A percentile compares a stretch with the other conserved stretches of the same genome.
Evolutionary conservation across 192 early-diverging fungal genomes (phyloP).

Genomic region (Coemansia sp.): DNA sequence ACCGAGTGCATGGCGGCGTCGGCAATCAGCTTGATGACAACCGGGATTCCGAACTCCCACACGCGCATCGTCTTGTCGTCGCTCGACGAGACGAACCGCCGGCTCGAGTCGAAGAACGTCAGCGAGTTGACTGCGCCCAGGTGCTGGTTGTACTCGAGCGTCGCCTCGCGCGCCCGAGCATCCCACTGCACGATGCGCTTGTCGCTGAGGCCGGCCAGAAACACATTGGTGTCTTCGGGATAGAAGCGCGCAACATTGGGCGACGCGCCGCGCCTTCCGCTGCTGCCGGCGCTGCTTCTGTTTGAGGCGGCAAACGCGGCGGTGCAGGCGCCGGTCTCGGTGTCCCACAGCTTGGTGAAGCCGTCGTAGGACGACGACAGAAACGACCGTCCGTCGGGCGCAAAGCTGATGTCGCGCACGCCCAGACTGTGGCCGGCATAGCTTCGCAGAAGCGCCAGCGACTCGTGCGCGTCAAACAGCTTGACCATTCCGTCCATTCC

Average conservation of each 20-base stretch:
- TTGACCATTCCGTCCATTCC: slow-evolving; percentile 97
- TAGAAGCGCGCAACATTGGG: slow-evolving; percentile 92
- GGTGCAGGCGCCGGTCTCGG: slow-evolving; percentile 75
- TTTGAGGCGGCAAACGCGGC: background rate
- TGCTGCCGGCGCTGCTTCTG: slow-evolving; percentile 65
- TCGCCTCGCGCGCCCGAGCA: slow-evolving; percentile 74
- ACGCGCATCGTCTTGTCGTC: slow-evolving; percentile 97
- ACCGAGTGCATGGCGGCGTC: slow-evolving; percentile 97
- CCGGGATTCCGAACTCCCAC: slow-evolving; percentile 99
- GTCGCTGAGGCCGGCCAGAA: slow-evolving; percentile 91
- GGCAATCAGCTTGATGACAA: slow-evolving; percentile 96
- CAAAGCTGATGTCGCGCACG: slow-evolving; percentile 90
- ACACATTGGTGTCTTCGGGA: slow-evolving; percentile 86
- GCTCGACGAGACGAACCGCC: slow-evolving; percentile 91
- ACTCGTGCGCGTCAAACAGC: slow-evolving; percentile 94
- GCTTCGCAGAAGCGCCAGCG: slow-evolving; percentile 81
- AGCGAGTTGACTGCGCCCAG: slow-evolving; percentile 94
- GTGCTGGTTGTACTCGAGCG: slow-evolving; percentile 97
- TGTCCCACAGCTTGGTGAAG: slow-evolving; percentile 96
- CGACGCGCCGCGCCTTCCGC: slow-evolving; percentile 67
- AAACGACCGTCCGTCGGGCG: slow-evolving; percentile 81
- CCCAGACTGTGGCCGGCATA: slow-evolving; percentile 91
- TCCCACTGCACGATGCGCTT: slow-evolving; percentile 91
- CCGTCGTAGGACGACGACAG: slow-evolving; percentile 89
- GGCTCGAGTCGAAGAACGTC: slow-evolving; percentile 93